Evolutionary conservation across 2,329 filamentous ascomycete genomes (phyloP), one percentile per base, ranked within the genome.

Genomic region (Stagonosporopsis rhizophila): DNA sequence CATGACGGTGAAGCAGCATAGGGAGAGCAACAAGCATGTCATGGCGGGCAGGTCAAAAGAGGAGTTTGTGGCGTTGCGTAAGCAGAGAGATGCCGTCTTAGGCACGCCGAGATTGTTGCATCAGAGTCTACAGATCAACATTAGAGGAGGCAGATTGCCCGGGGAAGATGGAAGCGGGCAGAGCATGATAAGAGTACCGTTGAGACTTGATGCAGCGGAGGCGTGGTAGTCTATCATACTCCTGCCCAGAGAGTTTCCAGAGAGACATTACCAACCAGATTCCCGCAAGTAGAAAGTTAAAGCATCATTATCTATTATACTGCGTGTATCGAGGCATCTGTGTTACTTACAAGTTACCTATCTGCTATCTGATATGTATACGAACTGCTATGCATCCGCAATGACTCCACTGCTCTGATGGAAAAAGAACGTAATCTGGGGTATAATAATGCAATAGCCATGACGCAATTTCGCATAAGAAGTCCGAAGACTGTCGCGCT

Each of bases 51-150:
- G 67, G 3, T 44, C 44, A 7, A 62, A 73, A 56, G 65, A 71
- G 1, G 67, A 75, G 0, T 79, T 79, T 55, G 67, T 77, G 1
- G 30, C 47, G 11, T 58, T 64, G 64, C 66, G 76, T 4, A 57
- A 35, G n/a, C 59, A 74, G 35, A 60, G 72, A 6, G 77, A 79
- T 60, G 42, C 41, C 6, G 54, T 19, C 0, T 47, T 79, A 30
- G 57, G 52, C 5, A 72, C 67, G 28, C 77, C 76, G 2, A 71
- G 59, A 34, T 50, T 79, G 52, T 47, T 79, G 30, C 69, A 77
- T 52, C 75, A 70, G 40, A 70, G 75, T 2, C 52, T 79, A 63
- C 76, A 79, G 61, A 58, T 78, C 7, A 79, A 79, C 52, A 67
- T 78, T 35, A 70, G 75, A n/a, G 77, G 67, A 0, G 76, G 75